phyloP scores from a whole-genome alignment of 495 filamentous ascomycete species.

The Letharia columbiana region DNA sequence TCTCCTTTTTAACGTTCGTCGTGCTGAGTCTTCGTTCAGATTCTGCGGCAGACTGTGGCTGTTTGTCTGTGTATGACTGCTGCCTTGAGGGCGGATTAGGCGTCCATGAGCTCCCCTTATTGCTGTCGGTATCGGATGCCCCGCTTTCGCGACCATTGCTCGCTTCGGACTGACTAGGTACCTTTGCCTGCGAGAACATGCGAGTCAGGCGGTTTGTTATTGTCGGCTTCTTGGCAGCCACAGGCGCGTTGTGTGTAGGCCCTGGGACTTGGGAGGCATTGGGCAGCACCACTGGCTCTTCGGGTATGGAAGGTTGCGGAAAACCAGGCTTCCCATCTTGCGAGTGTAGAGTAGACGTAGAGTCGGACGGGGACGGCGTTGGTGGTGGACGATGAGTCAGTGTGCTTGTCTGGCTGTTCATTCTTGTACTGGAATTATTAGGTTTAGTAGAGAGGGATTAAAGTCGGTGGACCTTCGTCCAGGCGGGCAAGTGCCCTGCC shows the following conservation, averaged over 20 bases:
- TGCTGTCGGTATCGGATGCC: conserved; percentile 38
- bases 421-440: conserved; percentile 12
- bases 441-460: background rate
- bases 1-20: conserved; percentile 35
- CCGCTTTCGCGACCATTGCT: conserved; percentile 28
- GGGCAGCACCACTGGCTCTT: conserved; percentile 16
- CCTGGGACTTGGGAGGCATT: conserved; percentile 27
- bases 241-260: conserved; percentile 21
- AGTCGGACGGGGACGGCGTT: conserved; percentile 24
- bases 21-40: conserved; percentile 39
- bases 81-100: conserved; percentile 31
- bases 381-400: conserved; percentile 19
- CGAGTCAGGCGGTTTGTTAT: conserved; percentile 52
- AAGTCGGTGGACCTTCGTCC: conserved; percentile 15
- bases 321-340: conserved; percentile 21
- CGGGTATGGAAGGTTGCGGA: conserved; percentile 18
- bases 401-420: conserved; percentile 23
- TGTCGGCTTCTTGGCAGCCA: conserved; percentile 40
- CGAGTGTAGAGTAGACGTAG: conserved; percentile 24
- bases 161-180: conserved; percentile 30
- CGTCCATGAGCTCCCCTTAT: conserved; percentile 28
- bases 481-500: conserved; percentile 23
- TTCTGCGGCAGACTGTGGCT: conserved; percentile 34
- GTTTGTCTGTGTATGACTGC: conserved; percentile 32
- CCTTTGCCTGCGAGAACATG: conserved; percentile 44